Percentiles rank a stretch among this genome's conserved stretches.
Evolutionary conservation across 768 basidiomycete genomes (phyloP).

Genomic region (Amanita rubescens): DNA sequence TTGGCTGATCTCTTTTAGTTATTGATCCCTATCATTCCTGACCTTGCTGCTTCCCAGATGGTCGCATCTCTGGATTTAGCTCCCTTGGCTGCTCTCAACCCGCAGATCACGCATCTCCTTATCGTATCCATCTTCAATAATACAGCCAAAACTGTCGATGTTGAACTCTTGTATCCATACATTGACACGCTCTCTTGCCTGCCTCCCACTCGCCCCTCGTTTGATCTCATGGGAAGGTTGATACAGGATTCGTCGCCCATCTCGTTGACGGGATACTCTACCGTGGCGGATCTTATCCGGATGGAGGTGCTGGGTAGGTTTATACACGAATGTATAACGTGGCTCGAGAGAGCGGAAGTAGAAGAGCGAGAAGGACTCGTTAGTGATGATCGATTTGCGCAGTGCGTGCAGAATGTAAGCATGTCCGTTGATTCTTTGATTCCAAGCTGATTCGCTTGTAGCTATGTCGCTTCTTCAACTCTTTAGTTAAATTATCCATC

Average conservation of each 20-base stretch:
- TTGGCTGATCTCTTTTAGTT: conserved; percentile 28
- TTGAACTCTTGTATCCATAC: conserved; percentile 39
- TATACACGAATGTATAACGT: conserved; percentile 60
- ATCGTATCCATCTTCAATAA: conserved; percentile 49
- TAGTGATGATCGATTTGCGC: conserved; percentile 67
- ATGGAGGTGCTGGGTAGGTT: conserved; percentile 64
- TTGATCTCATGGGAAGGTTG: conserved; percentile 65
- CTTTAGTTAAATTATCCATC: conserved; percentile 59
- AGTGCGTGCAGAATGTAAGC: conserved; percentile 65
- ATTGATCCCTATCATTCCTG: conserved; percentile 43
- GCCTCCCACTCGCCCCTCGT: conserved; percentile 65
- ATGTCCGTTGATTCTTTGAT: conserved; percentile 5
- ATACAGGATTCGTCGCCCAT: conserved; percentile 53
- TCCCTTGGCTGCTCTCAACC: conserved; percentile 59
- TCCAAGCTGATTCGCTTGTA: conserved; percentile 19
- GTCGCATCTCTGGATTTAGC: conserved; percentile 64
- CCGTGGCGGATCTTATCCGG: conserved; percentile 57
- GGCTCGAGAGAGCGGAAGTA: conserved; percentile 62
- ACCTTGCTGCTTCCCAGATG: conserved; percentile 39
- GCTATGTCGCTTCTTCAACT: conserved; percentile 73
- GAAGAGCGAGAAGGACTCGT: conserved; percentile 62
- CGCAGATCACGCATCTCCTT: conserved; percentile 62
- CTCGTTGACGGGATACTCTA: conserved; percentile 37
- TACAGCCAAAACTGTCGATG: conserved; percentile 22
- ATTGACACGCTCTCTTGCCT: conserved; percentile 58